These are phyloP conservation scores for Cynanchum wilfordii DNA, from an alignment of 257 asterid genomes.

Conservation along the genomic window DNA sequence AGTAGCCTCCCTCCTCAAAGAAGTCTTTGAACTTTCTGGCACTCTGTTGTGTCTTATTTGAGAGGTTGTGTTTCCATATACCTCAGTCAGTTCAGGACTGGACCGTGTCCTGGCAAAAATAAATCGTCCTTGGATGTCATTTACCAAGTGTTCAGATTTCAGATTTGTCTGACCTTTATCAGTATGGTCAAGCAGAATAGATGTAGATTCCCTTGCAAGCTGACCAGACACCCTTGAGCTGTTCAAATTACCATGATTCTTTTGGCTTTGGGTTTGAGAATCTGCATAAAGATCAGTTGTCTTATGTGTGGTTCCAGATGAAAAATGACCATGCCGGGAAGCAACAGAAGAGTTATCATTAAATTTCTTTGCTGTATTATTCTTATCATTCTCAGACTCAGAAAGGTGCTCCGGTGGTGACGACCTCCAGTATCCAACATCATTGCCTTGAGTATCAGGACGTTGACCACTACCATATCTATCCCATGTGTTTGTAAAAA, in stretches of 20 bases:
- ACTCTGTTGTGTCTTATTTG: conserved; percentile 36
- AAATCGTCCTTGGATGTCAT: conserved; percentile 56
- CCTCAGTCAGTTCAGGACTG: conserved; percentile 90
- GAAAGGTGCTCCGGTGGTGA: conserved; percentile 37
- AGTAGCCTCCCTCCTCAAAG: conserved; percentile 39
- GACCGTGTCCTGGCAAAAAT: conserved; percentile 77
- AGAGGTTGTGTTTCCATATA: conserved; percentile 43
- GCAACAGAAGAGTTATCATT: conserved; percentile 35
- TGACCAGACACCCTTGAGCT: conserved; percentile 40
- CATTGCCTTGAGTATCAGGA: conserved; percentile 76
- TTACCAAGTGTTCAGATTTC: conserved; percentile 48
- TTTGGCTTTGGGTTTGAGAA: conserved; percentile 43
- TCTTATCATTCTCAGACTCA: conserved; percentile 38
- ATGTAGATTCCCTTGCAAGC: conserved; percentile 29
- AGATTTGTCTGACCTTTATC: conserved; percentile 48
- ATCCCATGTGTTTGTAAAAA: conserved; percentile 85
- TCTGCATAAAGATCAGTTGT: conserved; percentile 34
- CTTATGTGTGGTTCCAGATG: conserved; percentile 34
- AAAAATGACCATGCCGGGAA: conserved; percentile 33
- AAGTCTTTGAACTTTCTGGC: conserved; percentile 43
- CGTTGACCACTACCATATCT: conserved; percentile 87
- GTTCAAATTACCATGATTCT: conserved; percentile 36
- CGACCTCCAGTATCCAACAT: conserved; percentile 33
- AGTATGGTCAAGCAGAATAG: conserved; percentile 40
- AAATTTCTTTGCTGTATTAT: conserved; percentile 29